Evolutionary conservation across 1,284 basidiomycete genomes (phyloP).

Genomic region (Sporisorium scitamineum): DNA sequence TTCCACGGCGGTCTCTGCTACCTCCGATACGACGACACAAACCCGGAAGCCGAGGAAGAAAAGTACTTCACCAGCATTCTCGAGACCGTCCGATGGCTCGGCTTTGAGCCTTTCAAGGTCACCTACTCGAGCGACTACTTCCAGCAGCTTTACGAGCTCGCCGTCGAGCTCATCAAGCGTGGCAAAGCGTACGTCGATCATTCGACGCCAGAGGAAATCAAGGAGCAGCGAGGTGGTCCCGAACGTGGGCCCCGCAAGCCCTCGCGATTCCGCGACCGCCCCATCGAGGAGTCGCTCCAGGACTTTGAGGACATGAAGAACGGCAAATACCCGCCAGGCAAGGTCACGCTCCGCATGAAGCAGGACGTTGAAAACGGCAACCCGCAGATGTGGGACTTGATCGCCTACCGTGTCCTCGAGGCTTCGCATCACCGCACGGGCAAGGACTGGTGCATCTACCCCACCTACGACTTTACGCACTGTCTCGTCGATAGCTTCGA

Average conservation of each 20-base stretch:
- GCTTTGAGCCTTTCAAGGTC: constrained; percentile 98
- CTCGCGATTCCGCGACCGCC: constrained; percentile 86
- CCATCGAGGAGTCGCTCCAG: constrained; percentile 83
- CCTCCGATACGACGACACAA: constrained; percentile 97
- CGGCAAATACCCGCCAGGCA: constrained; percentile 88
- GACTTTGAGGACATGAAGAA: constrained; percentile 95
- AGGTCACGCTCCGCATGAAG: constrained; percentile 96
- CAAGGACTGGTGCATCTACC: constrained; percentile 86
- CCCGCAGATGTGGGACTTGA: constrained; percentile 99
- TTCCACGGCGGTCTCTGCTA: constrained; percentile 91
- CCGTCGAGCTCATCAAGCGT: constrained; percentile 88
- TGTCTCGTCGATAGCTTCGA: constrained; percentile 98
- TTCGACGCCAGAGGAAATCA: constrained; percentile 94
- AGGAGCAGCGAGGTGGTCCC: constrained; percentile 83
- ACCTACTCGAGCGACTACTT: constrained; percentile 99
- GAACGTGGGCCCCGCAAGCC: constrained; percentile 85
- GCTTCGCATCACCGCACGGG: constrained; percentile 93
- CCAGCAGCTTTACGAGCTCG: constrained; percentile 85
- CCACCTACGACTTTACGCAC: constrained; percentile 99
- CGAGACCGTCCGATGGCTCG: constrained; percentile 95
- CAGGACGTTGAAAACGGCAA: constrained; percentile 88
- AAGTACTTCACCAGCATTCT: constrained; percentile 96
- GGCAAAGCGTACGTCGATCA: constrained; percentile 96
- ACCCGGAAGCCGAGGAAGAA: constrained; percentile 96
- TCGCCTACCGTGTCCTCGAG: constrained; percentile 92